Evolutionary conservation across 2,329 filamentous ascomycete species (phyloP).

Genomic region (Colletotrichum gloeosporioides): DNA sequence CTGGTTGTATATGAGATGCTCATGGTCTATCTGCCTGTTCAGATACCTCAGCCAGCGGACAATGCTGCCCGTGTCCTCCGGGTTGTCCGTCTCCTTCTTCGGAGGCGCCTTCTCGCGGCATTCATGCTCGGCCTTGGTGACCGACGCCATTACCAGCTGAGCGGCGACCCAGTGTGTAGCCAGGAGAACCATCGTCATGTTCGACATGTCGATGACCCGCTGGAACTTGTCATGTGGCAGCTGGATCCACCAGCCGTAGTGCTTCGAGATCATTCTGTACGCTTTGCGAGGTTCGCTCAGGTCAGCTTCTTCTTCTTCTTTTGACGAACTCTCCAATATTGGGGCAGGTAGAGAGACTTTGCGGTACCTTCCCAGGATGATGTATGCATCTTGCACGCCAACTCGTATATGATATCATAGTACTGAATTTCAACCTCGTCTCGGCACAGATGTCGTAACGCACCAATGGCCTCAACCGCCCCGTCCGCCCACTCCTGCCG

Average conservation of each 20-base stretch:
- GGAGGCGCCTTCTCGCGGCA: slow-evolving; percentile 33
- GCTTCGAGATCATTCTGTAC: slow-evolving; percentile 53
- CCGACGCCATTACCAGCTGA: slow-evolving; percentile 58
- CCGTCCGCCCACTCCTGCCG: slow-evolving; percentile 48
- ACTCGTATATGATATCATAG: slow-evolving; percentile 46
- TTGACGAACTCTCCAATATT: slow-evolving; percentile 22
- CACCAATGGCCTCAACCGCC: slow-evolving; percentile 49
- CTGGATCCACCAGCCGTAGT: slow-evolving; percentile 65
- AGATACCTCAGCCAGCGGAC: slow-evolving; percentile 56
- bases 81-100: slow-evolving; percentile 20
- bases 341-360: background rate
- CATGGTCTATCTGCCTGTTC: slow-evolving; percentile 51
- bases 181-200: slow-evolving; percentile 53
- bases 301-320: background rate
- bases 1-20: slow-evolving; percentile 51
- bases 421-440: slow-evolving; percentile 51
- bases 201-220: slow-evolving; percentile 50
- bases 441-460: slow-evolving; percentile 48
- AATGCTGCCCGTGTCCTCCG: slow-evolving; percentile 46
- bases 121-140: slow-evolving; percentile 45
- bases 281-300: slow-evolving; percentile 36
- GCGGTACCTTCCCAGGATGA: slow-evolving; percentile 57
- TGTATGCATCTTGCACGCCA: slow-evolving; percentile 56
- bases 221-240: slow-evolving; percentile 58
- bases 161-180: slow-evolving; percentile 60